A percentile compares a stretch with the other conserved stretches of the same genome.
Conservation (phyloP, 192 early-diverging fungal species). For the Mortierella claussenii region DNA sequence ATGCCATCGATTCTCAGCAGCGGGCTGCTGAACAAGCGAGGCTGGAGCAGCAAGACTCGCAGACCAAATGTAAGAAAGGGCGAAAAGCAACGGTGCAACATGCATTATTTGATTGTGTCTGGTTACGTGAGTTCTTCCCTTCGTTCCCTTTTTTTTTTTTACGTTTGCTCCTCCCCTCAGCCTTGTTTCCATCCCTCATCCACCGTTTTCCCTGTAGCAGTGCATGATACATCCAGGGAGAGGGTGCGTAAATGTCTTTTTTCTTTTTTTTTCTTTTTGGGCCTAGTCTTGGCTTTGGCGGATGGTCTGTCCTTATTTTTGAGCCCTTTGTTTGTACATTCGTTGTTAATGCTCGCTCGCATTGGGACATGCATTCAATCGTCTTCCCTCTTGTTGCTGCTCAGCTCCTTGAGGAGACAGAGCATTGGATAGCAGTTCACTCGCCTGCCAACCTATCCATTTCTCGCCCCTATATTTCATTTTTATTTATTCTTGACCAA, state of each 20-base stretch:
- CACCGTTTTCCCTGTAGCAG: background rate
- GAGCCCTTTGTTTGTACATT: too few species aligned
- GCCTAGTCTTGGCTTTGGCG: background rate
- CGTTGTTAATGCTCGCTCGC: too few species aligned
- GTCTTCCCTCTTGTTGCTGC: too few species aligned
- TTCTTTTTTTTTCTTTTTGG: background rate
- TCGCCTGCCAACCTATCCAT: too few species aligned
- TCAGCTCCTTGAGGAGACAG: too few species aligned
- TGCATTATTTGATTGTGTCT: background rate
- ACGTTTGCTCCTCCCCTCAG: background rate
- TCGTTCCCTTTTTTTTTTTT: background rate
- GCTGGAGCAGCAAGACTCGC: too few species aligned
- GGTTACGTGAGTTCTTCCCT: background rate
- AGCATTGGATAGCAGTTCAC: too few species aligned
- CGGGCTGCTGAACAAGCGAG: slow-evolving; percentile 43
- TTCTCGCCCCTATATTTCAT: background rate
- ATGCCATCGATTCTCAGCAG: slow-evolving; percentile 58
- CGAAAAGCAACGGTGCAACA: background rate
- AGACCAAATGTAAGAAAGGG: too few species aligned
- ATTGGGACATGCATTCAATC: too few species aligned
- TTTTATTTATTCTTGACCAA: slow-evolving; percentile 2
- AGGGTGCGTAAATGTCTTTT: background rate
- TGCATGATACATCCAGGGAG: too few species aligned
- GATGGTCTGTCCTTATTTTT: too few species aligned
- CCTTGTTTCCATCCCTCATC: background rate